Evolutionary conservation across 352 stramenopile species (phyloP), one percentile per base, ranked within the genome.

Genomic region (Pythium sukuiense): DNA sequence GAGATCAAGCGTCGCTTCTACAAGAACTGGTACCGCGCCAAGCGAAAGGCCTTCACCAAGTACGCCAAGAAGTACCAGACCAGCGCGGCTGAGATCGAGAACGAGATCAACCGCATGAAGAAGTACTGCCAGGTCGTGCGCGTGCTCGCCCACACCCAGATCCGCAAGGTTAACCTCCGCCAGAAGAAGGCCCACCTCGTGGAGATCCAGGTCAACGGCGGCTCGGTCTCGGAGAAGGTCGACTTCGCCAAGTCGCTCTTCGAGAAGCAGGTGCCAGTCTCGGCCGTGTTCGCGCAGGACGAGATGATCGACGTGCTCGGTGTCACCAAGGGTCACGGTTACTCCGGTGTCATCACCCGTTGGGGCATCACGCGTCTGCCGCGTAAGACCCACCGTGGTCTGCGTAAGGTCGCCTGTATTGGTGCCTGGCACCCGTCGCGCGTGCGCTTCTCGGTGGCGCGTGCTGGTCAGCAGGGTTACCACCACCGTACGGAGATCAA

Each of bases 1-100:
- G 97, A 99, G 77, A 73, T 99, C 70, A 99, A 98, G 94, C 96
- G 97, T 89, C 95, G 98, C 76, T 99, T 99, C 83, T 99, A 99
- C 97, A 99, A 99, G 97, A 99, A 99, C 95, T 99, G 98, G 98
- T 99, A 99, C 89, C 97, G 97, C 74, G 96, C 85, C 76, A 99
- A 99, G 97, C 97, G 98, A 66, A 99, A 99, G 97, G 98, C 98
- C 61, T 99, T 99, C 91, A 99, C 97, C 84, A 99, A 99, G 88
- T 99, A 99, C 85, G 96, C 97, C 65, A 99, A 99, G 88, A 99
- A 99, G 87, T 99, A 99, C 92, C 87, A 96, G 64, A 97, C 97
- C 50, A 88, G 87, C 63, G 83, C 81, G 48, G 80, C 79, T 9
- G 88, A 97, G 69, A 97, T 99, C 71, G 95, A 98, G 73, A 94